Conservation (phyloP, 768 basidiomycete genomes). For the Clathrus columnatus region DNA sequence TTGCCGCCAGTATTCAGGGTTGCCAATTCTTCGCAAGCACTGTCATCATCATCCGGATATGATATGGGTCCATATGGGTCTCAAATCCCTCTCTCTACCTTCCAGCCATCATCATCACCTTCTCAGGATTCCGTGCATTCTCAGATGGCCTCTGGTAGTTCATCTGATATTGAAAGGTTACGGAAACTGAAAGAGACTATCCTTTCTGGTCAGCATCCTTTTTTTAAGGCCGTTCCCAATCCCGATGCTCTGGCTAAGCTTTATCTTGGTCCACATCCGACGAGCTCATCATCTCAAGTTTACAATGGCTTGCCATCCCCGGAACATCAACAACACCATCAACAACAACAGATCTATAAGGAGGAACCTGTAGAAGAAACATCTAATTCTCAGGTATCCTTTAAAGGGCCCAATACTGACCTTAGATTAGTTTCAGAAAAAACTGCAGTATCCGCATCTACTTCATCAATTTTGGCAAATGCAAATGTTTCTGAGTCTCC, state of each 20-base stretch:
- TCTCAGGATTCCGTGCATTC: background rate
- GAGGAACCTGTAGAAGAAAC: background rate
- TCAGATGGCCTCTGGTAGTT: slow-evolving; percentile 1
- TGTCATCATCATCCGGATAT: background rate
- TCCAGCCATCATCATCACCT: too few species aligned
- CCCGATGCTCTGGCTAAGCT: slow-evolving; percentile 55
- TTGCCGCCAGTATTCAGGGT: background rate
- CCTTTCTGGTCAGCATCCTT: slow-evolving; percentile 62
- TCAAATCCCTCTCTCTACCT: background rate
- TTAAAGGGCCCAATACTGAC: background rate
- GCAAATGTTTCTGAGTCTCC: background rate
- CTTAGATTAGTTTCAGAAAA: background rate
- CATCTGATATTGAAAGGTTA: slow-evolving; percentile 57
- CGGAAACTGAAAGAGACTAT: slow-evolving; percentile 69
- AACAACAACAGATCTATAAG: too few species aligned
- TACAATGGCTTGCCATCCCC: background rate
- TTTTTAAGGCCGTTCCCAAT: slow-evolving; percentile 57
- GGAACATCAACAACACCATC: background rate
- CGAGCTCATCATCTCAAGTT: background rate
- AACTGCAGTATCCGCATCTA: too few species aligned
- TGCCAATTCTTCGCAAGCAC: background rate
- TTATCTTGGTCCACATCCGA: slow-evolving; percentile 46
- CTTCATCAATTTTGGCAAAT: too few species aligned
- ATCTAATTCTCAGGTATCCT: background rate
- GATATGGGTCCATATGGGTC: background rate